Evolutionary conservation across 2,329 filamentous ascomycete species (phyloP).

Genomic region (Fusarium humuli): DNA sequence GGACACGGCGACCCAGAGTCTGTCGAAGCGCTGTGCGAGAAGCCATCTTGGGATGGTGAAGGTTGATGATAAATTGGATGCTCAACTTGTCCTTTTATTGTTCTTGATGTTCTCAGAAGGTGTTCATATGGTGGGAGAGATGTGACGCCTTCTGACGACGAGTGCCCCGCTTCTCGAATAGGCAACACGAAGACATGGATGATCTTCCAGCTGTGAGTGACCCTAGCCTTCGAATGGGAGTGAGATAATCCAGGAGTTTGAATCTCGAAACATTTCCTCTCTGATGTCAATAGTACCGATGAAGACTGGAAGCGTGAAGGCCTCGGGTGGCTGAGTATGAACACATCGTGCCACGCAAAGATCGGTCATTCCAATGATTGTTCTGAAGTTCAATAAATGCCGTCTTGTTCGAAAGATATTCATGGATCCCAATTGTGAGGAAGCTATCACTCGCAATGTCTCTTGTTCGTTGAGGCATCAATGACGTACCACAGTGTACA

Average conservation of each 20-base stretch:
- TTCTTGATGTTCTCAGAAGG: conserved; percentile 11
- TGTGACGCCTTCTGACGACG: conserved; percentile 28
- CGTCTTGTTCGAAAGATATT: neutral
- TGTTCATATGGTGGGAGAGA: neutral
- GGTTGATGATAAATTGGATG: accelerated
- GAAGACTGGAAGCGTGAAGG: accelerated
- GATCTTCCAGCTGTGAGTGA: neutral
- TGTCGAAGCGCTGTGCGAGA: neutral
- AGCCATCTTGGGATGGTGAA: neutral
- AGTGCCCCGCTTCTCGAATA: conserved; percentile 23
- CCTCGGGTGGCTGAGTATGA: accelerated
- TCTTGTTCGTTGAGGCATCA: neutral
- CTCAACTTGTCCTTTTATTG: no score
- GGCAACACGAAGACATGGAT: neutral
- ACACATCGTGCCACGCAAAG: no score
- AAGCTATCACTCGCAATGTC: neutral
- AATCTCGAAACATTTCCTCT: accelerated
- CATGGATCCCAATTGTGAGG: neutral
- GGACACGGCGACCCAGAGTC: neutral
- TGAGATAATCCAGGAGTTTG: no score
- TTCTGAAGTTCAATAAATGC: neutral
- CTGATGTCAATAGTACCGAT: neutral
- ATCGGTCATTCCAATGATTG: accelerated
- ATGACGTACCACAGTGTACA: neutral
- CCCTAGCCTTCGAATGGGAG: no score